Evolutionary conservation across 139 green algal genomes (phyloP).

Genomic region (Auxenochlorella pyrenoidosa): DNA sequence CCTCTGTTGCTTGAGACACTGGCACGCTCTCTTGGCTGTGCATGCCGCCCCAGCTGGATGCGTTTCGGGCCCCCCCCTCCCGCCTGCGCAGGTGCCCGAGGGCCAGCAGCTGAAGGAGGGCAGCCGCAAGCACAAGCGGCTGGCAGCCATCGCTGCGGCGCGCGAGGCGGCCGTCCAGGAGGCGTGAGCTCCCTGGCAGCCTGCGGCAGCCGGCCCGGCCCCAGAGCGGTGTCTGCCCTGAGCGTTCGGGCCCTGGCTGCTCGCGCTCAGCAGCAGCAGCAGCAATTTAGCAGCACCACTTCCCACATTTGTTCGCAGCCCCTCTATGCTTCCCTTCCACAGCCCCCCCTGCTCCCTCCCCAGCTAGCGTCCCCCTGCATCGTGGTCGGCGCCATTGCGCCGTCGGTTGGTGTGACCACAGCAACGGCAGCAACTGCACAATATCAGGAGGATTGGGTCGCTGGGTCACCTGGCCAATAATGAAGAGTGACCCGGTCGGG

Average conservation of each 20-base stretch:
- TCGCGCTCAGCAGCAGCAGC: not conserved
- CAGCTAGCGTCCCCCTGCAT: not conserved
- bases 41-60: too few relatives aligned
- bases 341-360: not conserved
- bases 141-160: conserved; percentile 24
- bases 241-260: not conserved
- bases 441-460: too few relatives aligned
- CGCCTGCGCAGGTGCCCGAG: conserved; percentile 49
- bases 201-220: not conserved
- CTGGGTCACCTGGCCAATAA: too few relatives aligned
- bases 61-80: too few relatives aligned
- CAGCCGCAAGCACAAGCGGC: conserved; percentile 49
- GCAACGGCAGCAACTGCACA: too few relatives aligned
- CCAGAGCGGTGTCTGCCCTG: not conserved
- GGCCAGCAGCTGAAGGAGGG: conserved; percentile 54
- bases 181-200: not conserved
- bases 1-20: too few relatives aligned
- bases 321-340: not conserved
- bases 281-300: not conserved
- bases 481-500: too few relatives aligned
- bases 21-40: too few relatives aligned
- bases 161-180: conserved; percentile 1
- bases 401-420: too few relatives aligned
- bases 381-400: too few relatives aligned
- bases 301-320: not conserved